These are phyloP conservation scores for Coccomyxa subellipsoidea DNA, from an alignment of 163 green algal genomes.

Conservation along the genomic window DNA sequence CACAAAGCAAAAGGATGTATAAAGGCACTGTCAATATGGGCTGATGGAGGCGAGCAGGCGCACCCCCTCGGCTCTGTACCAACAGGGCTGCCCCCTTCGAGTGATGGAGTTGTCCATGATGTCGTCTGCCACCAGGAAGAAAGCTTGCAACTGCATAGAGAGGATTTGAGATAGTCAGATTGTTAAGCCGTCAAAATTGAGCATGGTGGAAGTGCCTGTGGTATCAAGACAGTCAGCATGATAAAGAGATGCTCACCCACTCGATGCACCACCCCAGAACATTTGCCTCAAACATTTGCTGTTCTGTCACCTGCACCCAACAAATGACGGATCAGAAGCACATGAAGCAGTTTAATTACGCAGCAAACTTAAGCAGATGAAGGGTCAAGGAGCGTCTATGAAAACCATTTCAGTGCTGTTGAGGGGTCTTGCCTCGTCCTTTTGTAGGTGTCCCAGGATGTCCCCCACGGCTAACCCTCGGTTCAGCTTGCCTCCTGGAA, in stretches of 20 bases:
- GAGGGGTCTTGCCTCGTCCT: not conserved
- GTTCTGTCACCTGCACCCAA: conserved; percentile 34
- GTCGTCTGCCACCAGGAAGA: conserved; percentile 98
- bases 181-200: too few species aligned
- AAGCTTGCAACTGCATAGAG: conserved; percentile 82
- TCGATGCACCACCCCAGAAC: conserved; percentile 97
- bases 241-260: conserved; percentile 85
- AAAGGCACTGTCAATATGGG: too few species aligned
- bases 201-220: too few species aligned
- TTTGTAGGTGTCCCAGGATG: conserved; percentile 39
- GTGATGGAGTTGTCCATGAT: conserved; percentile 99
- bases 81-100: conserved; percentile 94
- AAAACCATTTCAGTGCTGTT: too few species aligned
- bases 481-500: conserved; percentile 94
- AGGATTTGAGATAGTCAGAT: too few species aligned
- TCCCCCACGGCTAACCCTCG: conserved; percentile 96
- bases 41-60: not conserved
- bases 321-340: not conserved
- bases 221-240: too few species aligned
- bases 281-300: conserved; percentile 78
- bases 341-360: not conserved
- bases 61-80: conserved; percentile 86
- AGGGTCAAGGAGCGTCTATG: not conserved
- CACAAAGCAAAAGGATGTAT: conserved; percentile 3
- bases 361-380: not conserved